Evolutionary conservation across 108 stramenopile species (phyloP).

Genomic region (Aurantiochytrium sp.): DNA sequence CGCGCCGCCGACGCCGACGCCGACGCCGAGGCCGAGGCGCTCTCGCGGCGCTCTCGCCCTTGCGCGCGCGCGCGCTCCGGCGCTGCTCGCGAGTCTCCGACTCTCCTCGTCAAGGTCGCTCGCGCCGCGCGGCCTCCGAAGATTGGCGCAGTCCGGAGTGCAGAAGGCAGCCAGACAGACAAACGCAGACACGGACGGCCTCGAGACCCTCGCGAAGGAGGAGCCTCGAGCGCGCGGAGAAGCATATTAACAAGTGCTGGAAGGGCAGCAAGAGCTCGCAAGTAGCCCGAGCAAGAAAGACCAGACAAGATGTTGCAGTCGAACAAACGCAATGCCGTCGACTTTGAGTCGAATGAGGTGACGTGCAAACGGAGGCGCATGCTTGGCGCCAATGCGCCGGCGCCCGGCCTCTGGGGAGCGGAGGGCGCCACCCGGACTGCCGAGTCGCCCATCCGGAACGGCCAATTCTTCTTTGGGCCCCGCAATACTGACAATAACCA

Average conservation of each 20-base stretch:
- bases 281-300: not conserved
- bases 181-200: not conserved
- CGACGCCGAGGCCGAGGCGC: too few species aligned
- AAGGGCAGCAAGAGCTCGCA: not conserved
- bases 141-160: not conserved
- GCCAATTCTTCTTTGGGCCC: too few species aligned
- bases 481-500: not conserved
- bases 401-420: not conserved
- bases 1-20: too few species aligned
- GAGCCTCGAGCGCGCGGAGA: not conserved
- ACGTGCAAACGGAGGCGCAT: not conserved
- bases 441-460: too few species aligned
- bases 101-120: not conserved
- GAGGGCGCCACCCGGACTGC: too few species aligned
- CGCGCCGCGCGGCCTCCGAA: not conserved
- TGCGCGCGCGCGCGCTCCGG: too few species aligned
- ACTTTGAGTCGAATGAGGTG: not conserved
- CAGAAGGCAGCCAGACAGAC: not conserved
- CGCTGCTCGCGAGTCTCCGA: not conserved
- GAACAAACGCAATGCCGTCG: not conserved
- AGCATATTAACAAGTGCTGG: not conserved
- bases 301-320: not conserved
- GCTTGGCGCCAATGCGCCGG: not conserved
- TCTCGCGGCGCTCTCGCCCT: too few species aligned
- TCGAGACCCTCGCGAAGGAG: not conserved